Evolutionary conservation across 768 basidiomycete genomes (phyloP).

Genomic region (Phylloporus sp.): DNA sequence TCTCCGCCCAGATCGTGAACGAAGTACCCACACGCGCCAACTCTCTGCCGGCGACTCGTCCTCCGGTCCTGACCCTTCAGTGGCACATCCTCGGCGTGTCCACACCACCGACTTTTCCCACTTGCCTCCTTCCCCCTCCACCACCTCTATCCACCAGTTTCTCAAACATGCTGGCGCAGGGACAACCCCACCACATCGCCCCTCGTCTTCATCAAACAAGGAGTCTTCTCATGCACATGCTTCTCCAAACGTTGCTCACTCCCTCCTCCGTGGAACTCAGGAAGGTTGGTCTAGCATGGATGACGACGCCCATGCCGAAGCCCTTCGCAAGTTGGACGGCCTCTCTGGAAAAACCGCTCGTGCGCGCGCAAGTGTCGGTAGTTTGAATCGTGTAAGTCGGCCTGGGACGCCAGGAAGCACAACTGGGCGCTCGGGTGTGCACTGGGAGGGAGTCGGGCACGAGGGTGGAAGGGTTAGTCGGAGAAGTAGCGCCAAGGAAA

Average conservation of each 20-base stretch:
- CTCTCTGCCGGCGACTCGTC: conserved; percentile 64
- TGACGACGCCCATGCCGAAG: conserved; percentile 86
- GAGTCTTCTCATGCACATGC: conserved; percentile 39
- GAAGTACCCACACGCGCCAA: conserved; percentile 55
- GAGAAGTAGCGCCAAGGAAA: conserved; percentile 37
- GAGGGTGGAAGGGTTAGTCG: conserved; percentile 34
- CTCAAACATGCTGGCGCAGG: conserved; percentile 50
- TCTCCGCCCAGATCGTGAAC: conserved; percentile 24
- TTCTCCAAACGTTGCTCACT: conserved; percentile 71
- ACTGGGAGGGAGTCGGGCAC: conserved; percentile 69
- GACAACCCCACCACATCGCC: conserved; percentile 32
- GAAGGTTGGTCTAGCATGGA: conserved; percentile 87
- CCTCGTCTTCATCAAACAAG: conserved; percentile 38
- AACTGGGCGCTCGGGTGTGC: conserved; percentile 39
- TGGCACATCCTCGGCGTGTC: conserved; percentile 49
- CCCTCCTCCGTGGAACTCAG: conserved; percentile 79
- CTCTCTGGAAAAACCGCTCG: conserved; percentile 70
- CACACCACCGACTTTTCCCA: conserved; percentile 81
- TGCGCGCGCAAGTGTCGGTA: conserved; percentile 71
- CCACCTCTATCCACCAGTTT: conserved; percentile 84
- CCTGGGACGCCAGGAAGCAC: conserved; percentile 71
- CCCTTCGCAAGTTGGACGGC: conserved; percentile 89
- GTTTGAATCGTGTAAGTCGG: conserved; percentile 66
- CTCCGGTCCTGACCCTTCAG: conserved; percentile 48
- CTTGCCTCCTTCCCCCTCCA: conserved; percentile 85